phyloP scores from a whole-genome alignment of 345 rosid genomes.

The Mercurialis annua region DNA sequence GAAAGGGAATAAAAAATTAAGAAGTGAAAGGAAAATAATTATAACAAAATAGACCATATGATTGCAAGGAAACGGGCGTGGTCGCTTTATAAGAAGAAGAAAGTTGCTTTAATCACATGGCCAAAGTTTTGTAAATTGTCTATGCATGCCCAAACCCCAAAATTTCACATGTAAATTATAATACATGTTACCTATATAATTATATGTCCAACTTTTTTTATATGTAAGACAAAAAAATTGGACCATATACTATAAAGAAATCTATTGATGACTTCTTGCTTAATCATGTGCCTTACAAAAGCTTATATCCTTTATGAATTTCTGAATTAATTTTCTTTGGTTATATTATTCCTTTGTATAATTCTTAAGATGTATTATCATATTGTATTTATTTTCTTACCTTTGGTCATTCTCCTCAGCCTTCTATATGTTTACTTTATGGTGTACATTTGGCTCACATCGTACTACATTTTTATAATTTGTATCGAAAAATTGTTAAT shows the following conservation, averaged over 20 bases:
- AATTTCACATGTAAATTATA: constrained; percentile 24
- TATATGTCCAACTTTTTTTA: neutral
- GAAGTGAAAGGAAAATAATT: constrained; percentile 26
- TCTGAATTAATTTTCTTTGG: neutral
- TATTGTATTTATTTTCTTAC: too few species aligned
- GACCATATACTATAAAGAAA: neutral
- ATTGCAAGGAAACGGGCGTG: constrained; percentile 91
- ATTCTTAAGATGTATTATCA: too few species aligned
- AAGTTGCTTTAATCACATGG: constrained; percentile 86
- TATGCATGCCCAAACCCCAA: constrained; percentile 18
- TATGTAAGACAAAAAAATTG: constrained; percentile 5
- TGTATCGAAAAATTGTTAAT: too few species aligned
- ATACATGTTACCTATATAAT: neutral
- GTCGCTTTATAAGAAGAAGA: constrained; percentile 62
- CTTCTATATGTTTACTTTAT: too few species aligned
- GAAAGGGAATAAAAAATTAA: neutral
- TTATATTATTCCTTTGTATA: neutral
- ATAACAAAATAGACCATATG: constrained; percentile 65
- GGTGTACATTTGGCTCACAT: too few species aligned
- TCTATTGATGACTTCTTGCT: neutral
- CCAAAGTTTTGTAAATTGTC: constrained; percentile 21
- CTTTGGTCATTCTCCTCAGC: too few species aligned
- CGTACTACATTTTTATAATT: too few species aligned
- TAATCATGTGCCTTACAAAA: constrained; percentile 23
- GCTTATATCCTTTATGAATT: constrained; percentile 3